phyloP scores from a whole-genome alignment of 164 flowering plant species.

The Akebia trifoliata region DNA sequence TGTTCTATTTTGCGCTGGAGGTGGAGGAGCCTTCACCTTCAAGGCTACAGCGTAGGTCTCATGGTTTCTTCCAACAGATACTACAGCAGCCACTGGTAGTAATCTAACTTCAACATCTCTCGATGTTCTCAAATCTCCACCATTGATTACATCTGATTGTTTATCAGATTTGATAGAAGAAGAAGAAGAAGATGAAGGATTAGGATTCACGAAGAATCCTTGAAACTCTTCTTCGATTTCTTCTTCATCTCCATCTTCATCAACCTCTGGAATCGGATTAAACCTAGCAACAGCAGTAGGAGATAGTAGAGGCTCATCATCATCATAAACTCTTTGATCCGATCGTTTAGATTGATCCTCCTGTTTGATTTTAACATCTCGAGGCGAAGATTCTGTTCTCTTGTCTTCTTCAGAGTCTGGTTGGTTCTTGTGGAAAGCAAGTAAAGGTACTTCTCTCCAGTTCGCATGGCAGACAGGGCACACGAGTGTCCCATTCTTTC shows the following conservation, averaged over 20 bases:
- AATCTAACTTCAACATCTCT: conserved; percentile 44
- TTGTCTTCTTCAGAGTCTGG: background rate
- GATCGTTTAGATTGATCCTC: conserved; percentile 7
- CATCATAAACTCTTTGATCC: conserved; percentile 43
- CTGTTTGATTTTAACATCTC: conserved; percentile 8
- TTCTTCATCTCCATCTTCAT: conserved; percentile 35
- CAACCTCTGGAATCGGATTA: conserved; percentile 60
- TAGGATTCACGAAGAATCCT: conserved; percentile 63
- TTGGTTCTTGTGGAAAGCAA: conserved; percentile 48
- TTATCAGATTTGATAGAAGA: conserved; percentile 20
- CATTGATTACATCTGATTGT: background rate
- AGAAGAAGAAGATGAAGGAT: conserved; percentile 3
- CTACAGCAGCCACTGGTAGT: conserved; percentile 58
- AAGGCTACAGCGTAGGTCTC: conserved; percentile 71
- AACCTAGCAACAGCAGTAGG: conserved; percentile 42
- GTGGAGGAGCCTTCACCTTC: conserved; percentile 54
- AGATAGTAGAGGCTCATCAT: conserved; percentile 71
- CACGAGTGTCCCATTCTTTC: conserved; percentile 41
- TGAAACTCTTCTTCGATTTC: conserved; percentile 56
- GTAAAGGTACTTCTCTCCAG: conserved; percentile 82
- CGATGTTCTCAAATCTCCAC: conserved; percentile 8
- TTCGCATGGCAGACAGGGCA: conserved; percentile 75
- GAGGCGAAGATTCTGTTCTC: background rate
- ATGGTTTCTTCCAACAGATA: conserved; percentile 41
- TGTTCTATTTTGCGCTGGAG: conserved; percentile 32